phyloP scores from a whole-genome alignment of 2,329 filamentous ascomycete species.

The Fusarium sp. region DNA sequence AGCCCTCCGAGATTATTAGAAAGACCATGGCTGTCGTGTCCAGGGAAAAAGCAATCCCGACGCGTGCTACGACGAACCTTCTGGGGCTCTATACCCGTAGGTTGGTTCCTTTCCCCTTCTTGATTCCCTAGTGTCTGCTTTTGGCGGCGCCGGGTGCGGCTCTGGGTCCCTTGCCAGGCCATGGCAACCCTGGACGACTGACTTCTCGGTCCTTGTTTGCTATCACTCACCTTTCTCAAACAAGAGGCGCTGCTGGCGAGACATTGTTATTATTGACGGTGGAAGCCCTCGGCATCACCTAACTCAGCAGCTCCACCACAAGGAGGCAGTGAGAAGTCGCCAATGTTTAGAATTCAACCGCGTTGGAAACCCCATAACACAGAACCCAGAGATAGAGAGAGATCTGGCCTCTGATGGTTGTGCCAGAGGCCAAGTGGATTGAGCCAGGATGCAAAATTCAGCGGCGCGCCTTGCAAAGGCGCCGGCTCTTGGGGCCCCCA shows the following conservation, averaged over 20 bases:
- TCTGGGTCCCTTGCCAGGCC: not conserved
- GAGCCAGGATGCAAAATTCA: not conserved
- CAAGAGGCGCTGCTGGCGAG: constrained; percentile 1
- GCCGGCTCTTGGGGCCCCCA: not conserved
- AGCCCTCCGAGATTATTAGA: not conserved
- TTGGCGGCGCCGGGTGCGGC: not conserved
- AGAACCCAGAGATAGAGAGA: not conserved
- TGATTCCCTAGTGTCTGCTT: not conserved
- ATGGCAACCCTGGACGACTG: not conserved
- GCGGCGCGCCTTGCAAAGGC: not conserved
- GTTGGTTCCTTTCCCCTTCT: not conserved
- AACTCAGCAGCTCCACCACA: not conserved
- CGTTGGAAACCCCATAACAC: not conserved
- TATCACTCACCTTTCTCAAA: not conserved
- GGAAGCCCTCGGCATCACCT: not conserved
- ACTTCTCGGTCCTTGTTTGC: not conserved
- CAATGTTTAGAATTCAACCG: not conserved
- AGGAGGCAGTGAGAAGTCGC: not conserved
- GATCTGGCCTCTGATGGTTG: not conserved
- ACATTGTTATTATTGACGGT: constrained; percentile 2
- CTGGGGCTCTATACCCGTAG: not conserved
- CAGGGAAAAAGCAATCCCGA: not conserved
- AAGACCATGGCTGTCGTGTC: not conserved
- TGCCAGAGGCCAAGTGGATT: not conserved
- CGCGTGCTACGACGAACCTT: not conserved